Evolutionary conservation across 345 rosid genomes (phyloP), one percentile per base, ranked within the genome.

Genomic region (Draba incana): DNA sequence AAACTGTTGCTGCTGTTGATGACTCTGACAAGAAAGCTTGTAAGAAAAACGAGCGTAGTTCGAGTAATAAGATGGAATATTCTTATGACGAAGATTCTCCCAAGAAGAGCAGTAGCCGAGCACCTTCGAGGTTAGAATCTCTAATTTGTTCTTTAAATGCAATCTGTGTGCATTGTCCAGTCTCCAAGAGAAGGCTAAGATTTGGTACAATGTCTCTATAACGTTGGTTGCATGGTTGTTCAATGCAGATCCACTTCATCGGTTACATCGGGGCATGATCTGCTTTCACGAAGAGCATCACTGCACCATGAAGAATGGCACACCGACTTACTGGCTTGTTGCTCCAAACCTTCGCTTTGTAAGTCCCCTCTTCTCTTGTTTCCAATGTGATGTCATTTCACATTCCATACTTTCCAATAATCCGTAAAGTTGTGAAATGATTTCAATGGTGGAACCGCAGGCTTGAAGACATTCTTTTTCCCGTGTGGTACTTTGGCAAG

Each of bases 331-430:
- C 96, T 94, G 33, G 99, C 88, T 66, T 94, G 99, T 77, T 94
- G 96, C 80, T 85, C 90, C 33, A 95, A 94, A 74, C 99, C 99
- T 74, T 85, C 68, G 69, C 82, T 94, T 5, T 94, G 99, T 94
- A 88, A 49, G 95, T 79, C 27, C 52, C 1, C 42, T 20, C 65
- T 68, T 28, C n/a, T 28, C n/a, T 56, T 37, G 50, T 53, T 37
- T 61, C 64, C 51, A 68, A 0, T 68, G 68, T 44, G 52, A 10
- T 37, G 63, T 44, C n/a, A 33, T 51, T 72, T 51, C 47, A 33
- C n/a, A 53, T 35, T 66, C 28, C 33, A 9, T 49, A 43, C 35
- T 11, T 66, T 37, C 43, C 16, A 61, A 38, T 67, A 44, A 44
- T 37, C 28, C 43, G 46, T 4, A 49, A 65, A 63, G 20, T 65